Evolutionary conservation across 805 yeast genomes (phyloP), one percentile per base, ranked within the genome.

Genomic region (Ogataea zsoltii): DNA sequence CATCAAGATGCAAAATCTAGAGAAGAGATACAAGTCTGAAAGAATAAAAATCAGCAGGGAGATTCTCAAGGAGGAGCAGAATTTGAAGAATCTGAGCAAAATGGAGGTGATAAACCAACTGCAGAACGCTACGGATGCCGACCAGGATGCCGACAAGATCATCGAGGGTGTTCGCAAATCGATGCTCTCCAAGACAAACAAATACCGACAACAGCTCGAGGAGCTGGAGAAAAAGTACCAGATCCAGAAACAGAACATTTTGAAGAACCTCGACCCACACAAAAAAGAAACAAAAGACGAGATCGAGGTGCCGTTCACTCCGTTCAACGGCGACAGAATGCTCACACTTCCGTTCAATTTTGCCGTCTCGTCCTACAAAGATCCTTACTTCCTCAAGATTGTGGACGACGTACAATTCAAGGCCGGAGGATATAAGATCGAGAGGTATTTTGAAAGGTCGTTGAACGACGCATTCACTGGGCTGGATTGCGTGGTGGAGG

Each of bases 391-490:
- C 38, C 29, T 46, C 25, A 63, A 63, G 21, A 28, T 65, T 47
- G 60, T 61, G 1, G 70, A 67, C 5, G 83, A 82, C 62, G 76
- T 78, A 31, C 88, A 83, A 51, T 89, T 76, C 57, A 74, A 77
- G 54, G 98, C 96, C 3, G 83, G 94, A 12, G 99, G 99, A 1
- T 90, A 90, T 76, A 76, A 82, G 48, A 71, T 87, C 23, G 78
- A 80, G 40, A 71, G 68, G 26, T 90, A 86, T 15, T 88, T 84
- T 60, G 80, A 82, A 53, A 78, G 92, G 53, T 83, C 92, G 4
- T 69, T 94, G 42, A 85, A 86, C 46, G 94, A 87, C 54, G 97
- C 98, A 5, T 92, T 91, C 56, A 79, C 83, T 69, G 97, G 98
- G 0, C 70, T 94, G 48, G 91, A 88, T 13, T 90, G 97, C 63